These are phyloP conservation scores for Schizophyllum commune DNA, from an alignment of 1,284 basidiomycete species.

Conservation along the genomic window DNA sequence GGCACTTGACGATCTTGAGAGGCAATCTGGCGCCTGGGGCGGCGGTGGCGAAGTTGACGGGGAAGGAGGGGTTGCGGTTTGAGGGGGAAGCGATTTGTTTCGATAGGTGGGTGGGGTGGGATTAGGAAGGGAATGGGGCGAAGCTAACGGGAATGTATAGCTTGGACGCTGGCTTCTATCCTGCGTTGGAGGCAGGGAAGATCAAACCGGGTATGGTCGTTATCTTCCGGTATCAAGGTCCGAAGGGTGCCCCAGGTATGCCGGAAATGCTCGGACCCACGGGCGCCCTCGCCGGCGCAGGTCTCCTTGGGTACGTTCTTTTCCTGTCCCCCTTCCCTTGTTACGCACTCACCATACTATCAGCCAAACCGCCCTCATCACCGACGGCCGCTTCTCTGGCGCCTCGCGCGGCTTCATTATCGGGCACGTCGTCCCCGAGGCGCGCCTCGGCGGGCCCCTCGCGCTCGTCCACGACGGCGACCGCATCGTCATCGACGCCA, in stretches of 20 bases:
- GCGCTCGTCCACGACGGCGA: slow-evolving; percentile 93
- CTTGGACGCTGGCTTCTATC: slow-evolving; percentile 71
- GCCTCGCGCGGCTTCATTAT: slow-evolving; percentile 46
- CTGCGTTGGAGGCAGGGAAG: slow-evolving; percentile 74
- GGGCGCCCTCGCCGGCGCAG: slow-evolving; percentile 89
- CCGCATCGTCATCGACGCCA: slow-evolving; percentile 74
- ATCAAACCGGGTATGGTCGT: slow-evolving; percentile 84
- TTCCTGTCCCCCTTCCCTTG: not conserved
- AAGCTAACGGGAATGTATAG: slow-evolving; percentile 27
- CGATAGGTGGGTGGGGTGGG: slow-evolving; percentile 41
- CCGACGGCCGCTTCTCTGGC: slow-evolving; percentile 95
- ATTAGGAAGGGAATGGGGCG: not conserved
- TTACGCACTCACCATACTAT: slow-evolving; percentile 26
- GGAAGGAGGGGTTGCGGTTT: slow-evolving; percentile 89
- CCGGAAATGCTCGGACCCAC: slow-evolving; percentile 86
- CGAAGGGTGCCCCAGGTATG: slow-evolving; percentile 96
- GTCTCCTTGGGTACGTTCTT: slow-evolving; percentile 34
- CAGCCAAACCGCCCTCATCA: slow-evolving; percentile 86
- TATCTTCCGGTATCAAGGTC: slow-evolving; percentile 92
- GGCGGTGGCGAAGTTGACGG: slow-evolving; percentile 93
- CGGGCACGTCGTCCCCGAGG: slow-evolving; percentile 90
- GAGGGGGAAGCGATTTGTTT: slow-evolving; percentile 76
- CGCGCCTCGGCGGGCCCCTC: slow-evolving; percentile 91
- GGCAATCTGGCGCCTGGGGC: slow-evolving; percentile 89
- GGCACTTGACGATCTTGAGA: slow-evolving; percentile 87